These are phyloP conservation scores for Hippophae tibetana DNA, from an alignment of 306 rosid genomes.

Conservation along the genomic window DNA sequence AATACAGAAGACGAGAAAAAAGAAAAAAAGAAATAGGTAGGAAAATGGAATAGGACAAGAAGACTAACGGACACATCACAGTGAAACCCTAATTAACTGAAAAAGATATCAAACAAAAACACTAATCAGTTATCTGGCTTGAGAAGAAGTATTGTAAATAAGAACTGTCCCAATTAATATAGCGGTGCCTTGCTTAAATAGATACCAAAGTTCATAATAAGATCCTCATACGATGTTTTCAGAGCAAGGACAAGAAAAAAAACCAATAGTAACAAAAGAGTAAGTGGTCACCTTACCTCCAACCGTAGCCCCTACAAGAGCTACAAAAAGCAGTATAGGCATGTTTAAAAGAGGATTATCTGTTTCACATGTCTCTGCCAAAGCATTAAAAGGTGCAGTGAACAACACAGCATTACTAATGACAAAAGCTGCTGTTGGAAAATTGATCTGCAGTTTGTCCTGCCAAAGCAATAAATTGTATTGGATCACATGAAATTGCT, in stretches of 20 bases:
- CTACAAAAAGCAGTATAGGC: slow-evolving; percentile 79
- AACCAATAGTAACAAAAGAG: slow-evolving; percentile 14
- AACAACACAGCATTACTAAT: slow-evolving; percentile 50
- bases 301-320: slow-evolving; percentile 92
- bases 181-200: no score
- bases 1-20: no score
- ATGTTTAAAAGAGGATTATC: slow-evolving; percentile 54
- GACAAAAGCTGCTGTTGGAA: slow-evolving; percentile 41
- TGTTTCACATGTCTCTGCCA: slow-evolving; percentile 89
- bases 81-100: no score
- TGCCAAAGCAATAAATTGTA: slow-evolving; percentile 20
- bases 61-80: no score
- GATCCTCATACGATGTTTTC: neutral
- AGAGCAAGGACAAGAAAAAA: neutral
- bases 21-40: no score
- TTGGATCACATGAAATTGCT: neutral
- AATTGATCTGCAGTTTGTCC: slow-evolving; percentile 35
- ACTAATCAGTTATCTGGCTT: no score
- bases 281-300: slow-evolving; percentile 59
- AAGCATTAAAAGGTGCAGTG: slow-evolving; percentile 53
- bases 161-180: no score
- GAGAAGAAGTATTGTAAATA: no score
- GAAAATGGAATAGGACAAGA: no score
- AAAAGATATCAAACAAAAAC: no score
- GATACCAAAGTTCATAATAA: no score